These are phyloP conservation scores for Ophiostoma triangulosporum DNA, from an alignment of 2,329 filamentous ascomycete genomes.

Conservation along the genomic window DNA sequence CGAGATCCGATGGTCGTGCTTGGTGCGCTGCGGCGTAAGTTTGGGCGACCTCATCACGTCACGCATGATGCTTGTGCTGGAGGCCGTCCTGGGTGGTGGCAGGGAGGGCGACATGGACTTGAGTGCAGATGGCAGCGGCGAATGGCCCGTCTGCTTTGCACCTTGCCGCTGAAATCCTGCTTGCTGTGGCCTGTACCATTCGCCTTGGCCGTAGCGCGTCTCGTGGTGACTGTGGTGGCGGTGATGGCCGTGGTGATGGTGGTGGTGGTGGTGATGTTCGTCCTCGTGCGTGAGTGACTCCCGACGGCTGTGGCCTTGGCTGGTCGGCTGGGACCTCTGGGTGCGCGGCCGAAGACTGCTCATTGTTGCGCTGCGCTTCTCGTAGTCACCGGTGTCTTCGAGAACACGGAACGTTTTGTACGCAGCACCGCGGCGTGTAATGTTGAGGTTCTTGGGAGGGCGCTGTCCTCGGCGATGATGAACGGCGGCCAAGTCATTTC, in stretches of 20 bases:
- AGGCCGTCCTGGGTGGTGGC: slow-evolving; percentile 1
- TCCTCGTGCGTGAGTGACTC: slow-evolving; percentile 1
- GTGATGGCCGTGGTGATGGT: neutral
- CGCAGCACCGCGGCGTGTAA: slow-evolving; percentile 70
- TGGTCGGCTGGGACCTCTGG: neutral
- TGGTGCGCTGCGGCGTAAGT: slow-evolving; percentile 24
- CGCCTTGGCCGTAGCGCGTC: neutral
- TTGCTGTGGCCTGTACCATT: neutral
- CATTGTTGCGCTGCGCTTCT: slow-evolving; percentile 48
- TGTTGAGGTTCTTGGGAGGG: slow-evolving; percentile 48
- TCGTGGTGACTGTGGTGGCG: neutral
- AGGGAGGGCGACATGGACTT: slow-evolving; percentile 3
- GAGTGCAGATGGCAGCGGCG: neutral
- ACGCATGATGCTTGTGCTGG: slow-evolving; percentile 7
- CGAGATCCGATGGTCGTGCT: slow-evolving; percentile 24
- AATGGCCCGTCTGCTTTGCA: neutral
- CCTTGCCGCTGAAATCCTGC: neutral
- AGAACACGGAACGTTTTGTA: slow-evolving; percentile 78
- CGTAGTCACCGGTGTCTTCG: slow-evolving; percentile 42
- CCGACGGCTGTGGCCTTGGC: slow-evolving; percentile 4
- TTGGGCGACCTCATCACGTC: slow-evolving; percentile 20
- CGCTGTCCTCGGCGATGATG: slow-evolving; percentile 59
- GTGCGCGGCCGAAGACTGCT: slow-evolving; percentile 38
- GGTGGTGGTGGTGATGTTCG: neutral
- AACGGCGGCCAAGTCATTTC: slow-evolving; percentile 50